These are phyloP conservation scores for Volvariella surrecta DNA, from an alignment of 1,284 basidiomycete genomes.

Conservation along the genomic window DNA sequence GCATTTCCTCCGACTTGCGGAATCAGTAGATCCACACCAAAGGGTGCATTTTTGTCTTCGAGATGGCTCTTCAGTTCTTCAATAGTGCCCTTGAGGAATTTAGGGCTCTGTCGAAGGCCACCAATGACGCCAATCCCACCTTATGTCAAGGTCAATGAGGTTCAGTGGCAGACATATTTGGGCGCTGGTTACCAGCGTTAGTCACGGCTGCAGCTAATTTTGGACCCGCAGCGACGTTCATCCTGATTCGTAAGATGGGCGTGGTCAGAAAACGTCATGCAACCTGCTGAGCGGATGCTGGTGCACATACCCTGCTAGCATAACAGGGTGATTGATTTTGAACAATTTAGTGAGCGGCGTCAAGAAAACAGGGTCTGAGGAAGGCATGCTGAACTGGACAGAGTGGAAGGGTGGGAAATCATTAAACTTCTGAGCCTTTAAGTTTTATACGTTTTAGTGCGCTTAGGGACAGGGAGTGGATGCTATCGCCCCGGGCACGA, in stretches of 20 bases:
- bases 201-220: conserved; percentile 72
- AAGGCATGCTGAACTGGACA: conserved; percentile 33
- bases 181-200: conserved; percentile 46
- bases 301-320: conserved; percentile 38
- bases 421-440: too few relatives aligned
- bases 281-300: not conserved
- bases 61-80: conserved; percentile 64
- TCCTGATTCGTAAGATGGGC: conserved; percentile 43
- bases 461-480: too few relatives aligned
- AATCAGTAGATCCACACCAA: conserved; percentile 76
- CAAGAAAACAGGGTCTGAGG: conserved; percentile 46
- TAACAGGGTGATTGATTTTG: conserved; percentile 76
- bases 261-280: not conserved
- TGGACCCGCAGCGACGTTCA: conserved; percentile 82
- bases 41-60: conserved; percentile 68
- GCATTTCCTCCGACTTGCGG: conserved; percentile 75
- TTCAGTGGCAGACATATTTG: not conserved
- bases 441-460: too few relatives aligned
- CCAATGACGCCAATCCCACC: conserved; percentile 83
- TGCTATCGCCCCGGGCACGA: too few relatives aligned
- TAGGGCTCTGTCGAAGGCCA: conserved; percentile 65
- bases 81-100: conserved; percentile 53
- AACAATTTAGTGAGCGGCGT: conserved; percentile 65
- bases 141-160: conserved; percentile 11
- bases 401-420: too few relatives aligned